phyloP scores from a whole-genome alignment of 2,329 filamentous ascomycete genomes.

The Sclerotinia borealis region DNA sequence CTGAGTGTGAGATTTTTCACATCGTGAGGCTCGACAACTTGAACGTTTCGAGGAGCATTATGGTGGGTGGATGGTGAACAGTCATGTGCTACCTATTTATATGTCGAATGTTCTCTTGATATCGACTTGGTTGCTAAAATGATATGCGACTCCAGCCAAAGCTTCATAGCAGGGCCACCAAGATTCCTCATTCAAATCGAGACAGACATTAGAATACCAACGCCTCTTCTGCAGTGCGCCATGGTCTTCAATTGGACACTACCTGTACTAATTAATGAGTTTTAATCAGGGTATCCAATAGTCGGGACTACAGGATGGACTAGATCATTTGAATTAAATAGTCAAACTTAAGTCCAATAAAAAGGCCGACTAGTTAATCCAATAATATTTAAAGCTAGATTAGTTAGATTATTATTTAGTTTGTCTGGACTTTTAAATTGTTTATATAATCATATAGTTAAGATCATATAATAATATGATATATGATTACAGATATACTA shows the following conservation, averaged over 20 bases:
- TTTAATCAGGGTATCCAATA: too few species aligned
- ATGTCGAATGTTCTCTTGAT: neutral
- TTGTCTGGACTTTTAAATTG: too few species aligned
- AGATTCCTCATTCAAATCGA: neutral
- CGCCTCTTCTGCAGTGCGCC: neutral
- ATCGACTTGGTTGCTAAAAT: neutral
- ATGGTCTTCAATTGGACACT: neutral
- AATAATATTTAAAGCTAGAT: too few species aligned
- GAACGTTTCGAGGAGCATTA: neutral
- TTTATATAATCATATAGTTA: too few species aligned
- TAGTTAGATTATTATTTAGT: too few species aligned
- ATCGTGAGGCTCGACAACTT: neutral
- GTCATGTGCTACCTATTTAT: neutral
- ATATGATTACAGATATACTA: too few species aligned
- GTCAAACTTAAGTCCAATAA: neutral
- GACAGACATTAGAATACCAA: neutral
- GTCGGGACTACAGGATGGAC: too few species aligned
- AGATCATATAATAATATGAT: too few species aligned
- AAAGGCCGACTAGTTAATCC: too few species aligned
- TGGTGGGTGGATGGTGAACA: neutral
- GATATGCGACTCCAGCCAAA: neutral
- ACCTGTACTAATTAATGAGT: neutral
- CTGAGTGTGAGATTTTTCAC: conserved; percentile 13
- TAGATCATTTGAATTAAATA: too few species aligned
- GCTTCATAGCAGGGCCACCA: neutral